Conservation (phyloP, 2,329 filamentous ascomycete genomes). For the Pseudocercospora fuligena region DNA sequence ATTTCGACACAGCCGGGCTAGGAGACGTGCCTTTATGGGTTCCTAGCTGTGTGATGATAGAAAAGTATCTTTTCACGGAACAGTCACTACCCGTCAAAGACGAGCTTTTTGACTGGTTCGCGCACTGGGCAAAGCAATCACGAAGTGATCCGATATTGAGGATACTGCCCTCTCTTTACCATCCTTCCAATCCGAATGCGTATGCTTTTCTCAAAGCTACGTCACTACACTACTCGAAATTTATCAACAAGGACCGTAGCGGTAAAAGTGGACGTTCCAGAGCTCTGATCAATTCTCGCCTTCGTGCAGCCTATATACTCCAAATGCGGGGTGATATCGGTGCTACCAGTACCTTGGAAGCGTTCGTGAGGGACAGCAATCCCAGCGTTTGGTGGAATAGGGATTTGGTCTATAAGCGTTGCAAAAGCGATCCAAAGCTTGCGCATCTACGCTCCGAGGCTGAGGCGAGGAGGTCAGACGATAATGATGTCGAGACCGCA, state of each 20-base stretch:
- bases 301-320: not conserved
- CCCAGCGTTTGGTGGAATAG: not conserved
- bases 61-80: not conserved
- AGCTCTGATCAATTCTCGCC: not conserved
- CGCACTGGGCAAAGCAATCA: not conserved
- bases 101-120: not conserved
- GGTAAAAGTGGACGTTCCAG: not conserved
- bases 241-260: not conserved
- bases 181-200: not conserved
- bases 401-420: not conserved
- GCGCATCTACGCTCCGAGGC: not conserved
- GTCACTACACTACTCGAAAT: not conserved
- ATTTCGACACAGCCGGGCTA: not conserved
- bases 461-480: too few species aligned
- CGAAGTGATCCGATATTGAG: not conserved
- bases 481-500: too few species aligned
- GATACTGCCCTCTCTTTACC: not conserved
- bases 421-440: not conserved
- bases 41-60: not conserved
- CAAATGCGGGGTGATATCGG: not conserved
- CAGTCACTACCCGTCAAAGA: not conserved
- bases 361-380: not conserved
- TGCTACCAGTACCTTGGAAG: not conserved
- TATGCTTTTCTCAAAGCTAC: not conserved
- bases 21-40: not conserved